Conservation (phyloP, 2,329 filamentous ascomycete species). For the Aspergillus udagawae region DNA sequence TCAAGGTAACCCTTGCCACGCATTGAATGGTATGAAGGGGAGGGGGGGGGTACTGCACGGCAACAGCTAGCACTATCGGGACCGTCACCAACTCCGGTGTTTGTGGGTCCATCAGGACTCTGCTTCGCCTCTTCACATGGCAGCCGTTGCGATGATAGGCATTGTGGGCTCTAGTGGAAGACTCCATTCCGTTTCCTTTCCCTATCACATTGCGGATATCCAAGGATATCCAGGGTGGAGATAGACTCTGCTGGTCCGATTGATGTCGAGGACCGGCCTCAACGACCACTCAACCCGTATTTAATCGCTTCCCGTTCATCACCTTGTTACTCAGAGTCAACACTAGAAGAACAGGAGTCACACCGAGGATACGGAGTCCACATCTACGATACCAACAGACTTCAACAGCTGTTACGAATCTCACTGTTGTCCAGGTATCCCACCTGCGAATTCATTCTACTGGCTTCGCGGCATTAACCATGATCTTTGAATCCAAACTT, state of each 20-base stretch:
- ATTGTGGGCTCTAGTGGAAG: not conserved
- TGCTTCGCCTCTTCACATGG: not conserved
- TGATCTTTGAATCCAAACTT: conserved; percentile 9
- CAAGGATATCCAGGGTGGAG: not conserved
- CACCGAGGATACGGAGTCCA: too few species aligned
- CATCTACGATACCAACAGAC: too few species aligned
- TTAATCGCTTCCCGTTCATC: not conserved
- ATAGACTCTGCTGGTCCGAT: not conserved
- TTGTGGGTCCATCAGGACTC: not conserved
- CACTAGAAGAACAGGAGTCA: not conserved
- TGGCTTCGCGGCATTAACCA: not conserved
- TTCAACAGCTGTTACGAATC: not conserved
- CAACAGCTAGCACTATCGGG: not conserved
- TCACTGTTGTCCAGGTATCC: not conserved
- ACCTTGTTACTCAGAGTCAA: not conserved
- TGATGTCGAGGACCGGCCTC: too few species aligned
- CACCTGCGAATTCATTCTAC: not conserved
- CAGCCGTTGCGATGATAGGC: not conserved
- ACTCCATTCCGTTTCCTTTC: too few species aligned
- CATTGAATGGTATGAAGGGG: not conserved
- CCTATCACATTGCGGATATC: not conserved
- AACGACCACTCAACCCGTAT: not conserved
- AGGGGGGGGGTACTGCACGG: too few species aligned
- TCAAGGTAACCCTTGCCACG: not conserved
- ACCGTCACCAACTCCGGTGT: not conserved